Evolutionary conservation across 192 early-diverging fungal genomes (phyloP), one percentile per base, ranked within the genome.

Genomic region (Powellomyces hirtus): DNA sequence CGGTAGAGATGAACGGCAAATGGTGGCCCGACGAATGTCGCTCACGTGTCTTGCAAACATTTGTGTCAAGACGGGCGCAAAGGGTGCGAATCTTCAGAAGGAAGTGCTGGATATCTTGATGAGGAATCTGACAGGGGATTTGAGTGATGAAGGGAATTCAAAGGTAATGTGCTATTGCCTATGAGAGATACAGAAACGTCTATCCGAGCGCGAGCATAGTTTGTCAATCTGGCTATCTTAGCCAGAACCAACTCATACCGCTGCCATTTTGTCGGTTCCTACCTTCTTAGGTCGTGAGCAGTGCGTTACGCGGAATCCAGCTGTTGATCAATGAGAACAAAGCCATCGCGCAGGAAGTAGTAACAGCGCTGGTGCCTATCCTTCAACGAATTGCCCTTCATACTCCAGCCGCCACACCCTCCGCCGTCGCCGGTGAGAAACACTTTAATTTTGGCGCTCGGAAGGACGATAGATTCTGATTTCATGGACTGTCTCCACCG

Each of bases 21-120:
- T 38, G 11, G 71, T 66, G 16, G 63, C 33, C 8, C 55, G 56
- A 22, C 71, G 71, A 31, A 58, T 89, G 84, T 85, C 89, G 0
- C 72, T 91, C 60, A 84, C 81, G 57, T 88, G 88, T 64, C 53
- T 91, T n/a, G 86, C 85, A 22, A 90, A 89, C 57, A 30, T 84
- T 20, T 86, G 84, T 42, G 72, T 77, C n/a, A 82, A 80, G 30
- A 84, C 81, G 18, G 89, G 88, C 14, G 31, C 80, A 4, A 83
- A 87, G 26, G 62, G 77, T 37, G 71, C 77, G 14, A 35, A 50
- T 5, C 64, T 80, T 49, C 84, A 86, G 62, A 71, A 72, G 14
- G 31, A 62, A 24, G 79, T 89, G 35, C 86, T 81, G 50, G 77
- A 79, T 18, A 61, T 82, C 3, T 50, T 89, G 8, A 51, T 86